These are phyloP conservation scores for Solanum chiquidenum DNA, from an alignment of 257 asterid genomes.

Conservation along the genomic window DNA sequence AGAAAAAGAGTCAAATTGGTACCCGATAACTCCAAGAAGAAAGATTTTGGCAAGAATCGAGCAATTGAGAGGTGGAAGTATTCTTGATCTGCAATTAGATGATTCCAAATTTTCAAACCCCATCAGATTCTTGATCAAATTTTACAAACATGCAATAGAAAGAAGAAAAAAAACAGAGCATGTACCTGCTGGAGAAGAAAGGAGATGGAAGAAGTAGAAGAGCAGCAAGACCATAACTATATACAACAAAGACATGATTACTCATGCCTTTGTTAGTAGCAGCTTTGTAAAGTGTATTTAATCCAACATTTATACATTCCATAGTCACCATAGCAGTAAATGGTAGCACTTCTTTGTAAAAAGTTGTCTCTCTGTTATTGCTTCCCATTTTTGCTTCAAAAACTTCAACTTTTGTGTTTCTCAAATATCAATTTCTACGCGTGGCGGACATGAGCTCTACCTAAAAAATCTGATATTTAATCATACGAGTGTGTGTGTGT, in stretches of 20 bases:
- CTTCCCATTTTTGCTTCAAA: background rate
- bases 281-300: constrained; percentile 72
- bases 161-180: background rate
- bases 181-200: constrained; percentile 47
- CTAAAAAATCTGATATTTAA: background rate
- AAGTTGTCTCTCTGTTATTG: background rate
- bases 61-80: constrained; percentile 42
- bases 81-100: constrained; percentile 34
- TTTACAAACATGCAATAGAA: background rate
- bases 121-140: background rate
- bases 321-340: constrained; percentile 48
- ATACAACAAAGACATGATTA: constrained; percentile 65
- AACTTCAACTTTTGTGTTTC: background rate
- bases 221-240: constrained; percentile 71
- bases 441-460: background rate
- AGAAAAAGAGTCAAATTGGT: background rate
- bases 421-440: background rate
- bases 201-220: constrained; percentile 53
- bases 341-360: constrained; percentile 44
- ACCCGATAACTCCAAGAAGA: constrained; percentile 74
- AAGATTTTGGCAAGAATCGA: constrained; percentile 44
- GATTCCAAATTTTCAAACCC: background rate
- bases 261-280: constrained; percentile 67
- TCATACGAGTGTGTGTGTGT: background rate
- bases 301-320: constrained; percentile 70